These are phyloP conservation scores for Oryza longistaminata DNA, from an alignment of 176 grass and related monocot species.

Conservation along the genomic window DNA sequence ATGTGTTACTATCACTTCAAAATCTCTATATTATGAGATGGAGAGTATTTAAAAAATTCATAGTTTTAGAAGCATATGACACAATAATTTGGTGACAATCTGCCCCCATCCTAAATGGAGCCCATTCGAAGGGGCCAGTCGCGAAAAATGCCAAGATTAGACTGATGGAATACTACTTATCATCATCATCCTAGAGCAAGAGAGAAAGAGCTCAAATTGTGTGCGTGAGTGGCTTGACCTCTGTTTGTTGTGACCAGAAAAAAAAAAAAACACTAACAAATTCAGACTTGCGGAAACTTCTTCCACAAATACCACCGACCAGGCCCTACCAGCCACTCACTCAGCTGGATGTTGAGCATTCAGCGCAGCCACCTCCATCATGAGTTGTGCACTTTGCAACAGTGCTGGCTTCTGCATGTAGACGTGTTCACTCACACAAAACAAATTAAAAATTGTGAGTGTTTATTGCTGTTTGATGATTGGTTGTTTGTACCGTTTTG, in stretches of 20 bases:
- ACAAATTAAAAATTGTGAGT: background rate
- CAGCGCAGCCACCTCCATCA: slow-evolving; percentile 12
- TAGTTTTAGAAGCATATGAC: too few relatives aligned
- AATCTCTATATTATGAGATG: too few relatives aligned
- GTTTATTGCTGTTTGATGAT: slow-evolving; percentile 11
- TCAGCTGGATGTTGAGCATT: slow-evolving; percentile 9
- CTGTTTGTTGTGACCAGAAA: background rate
- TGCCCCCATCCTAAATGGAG: too few relatives aligned
- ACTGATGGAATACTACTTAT: background rate
- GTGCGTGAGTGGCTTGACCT: background rate
- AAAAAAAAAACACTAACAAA: background rate
- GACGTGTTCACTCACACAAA: slow-evolving; percentile 18
- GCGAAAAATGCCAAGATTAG: background rate
- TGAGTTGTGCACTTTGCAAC: slow-evolving; percentile 40
- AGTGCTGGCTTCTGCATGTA: background rate
- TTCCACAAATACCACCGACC: slow-evolving; percentile 41
- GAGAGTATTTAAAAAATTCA: too few relatives aligned
- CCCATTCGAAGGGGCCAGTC: too few relatives aligned
- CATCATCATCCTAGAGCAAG: background rate
- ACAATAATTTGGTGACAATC: too few relatives aligned
- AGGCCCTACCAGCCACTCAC: slow-evolving; percentile 26
- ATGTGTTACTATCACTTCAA: too few relatives aligned
- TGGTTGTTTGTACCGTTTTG: slow-evolving; percentile 35
- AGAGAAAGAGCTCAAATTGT: background rate
- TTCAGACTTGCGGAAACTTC: slow-evolving; percentile 39